These are phyloP conservation scores for Plasmodium cynomolgi DNA, from an alignment of 169 alveolate genomes.

Conservation along the genomic window DNA sequence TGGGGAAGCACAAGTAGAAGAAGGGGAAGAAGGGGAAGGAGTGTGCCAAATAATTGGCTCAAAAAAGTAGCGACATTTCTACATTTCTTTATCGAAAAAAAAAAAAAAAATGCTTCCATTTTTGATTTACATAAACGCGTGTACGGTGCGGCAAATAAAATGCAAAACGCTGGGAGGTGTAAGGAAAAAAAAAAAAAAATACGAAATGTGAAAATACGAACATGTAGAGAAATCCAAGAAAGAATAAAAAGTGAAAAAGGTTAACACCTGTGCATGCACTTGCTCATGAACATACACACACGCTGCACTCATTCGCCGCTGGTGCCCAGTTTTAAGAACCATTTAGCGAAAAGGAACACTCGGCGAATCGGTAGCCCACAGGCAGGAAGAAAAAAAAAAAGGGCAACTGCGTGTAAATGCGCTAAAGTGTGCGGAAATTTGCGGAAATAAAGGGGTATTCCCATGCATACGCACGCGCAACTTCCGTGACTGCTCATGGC, in stretches of 20 bases:
- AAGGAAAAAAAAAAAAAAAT: background rate
- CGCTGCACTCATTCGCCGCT: background rate
- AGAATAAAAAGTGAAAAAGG: background rate
- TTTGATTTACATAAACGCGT: background rate
- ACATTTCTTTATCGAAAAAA: background rate
- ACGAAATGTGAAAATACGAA: background rate
- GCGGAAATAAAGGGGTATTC: background rate
- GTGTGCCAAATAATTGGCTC: background rate
- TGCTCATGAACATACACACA: background rate
- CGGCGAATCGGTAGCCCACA: background rate
- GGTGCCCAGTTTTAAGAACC: background rate
- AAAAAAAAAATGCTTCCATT: background rate
- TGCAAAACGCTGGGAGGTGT: background rate
- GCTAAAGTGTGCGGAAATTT: background rate
- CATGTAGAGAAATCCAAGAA: background rate
- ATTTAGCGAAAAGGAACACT: background rate
- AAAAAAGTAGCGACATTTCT: conserved; percentile 3
- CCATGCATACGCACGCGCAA: background rate
- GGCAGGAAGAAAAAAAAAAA: background rate
- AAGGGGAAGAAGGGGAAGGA: background rate
- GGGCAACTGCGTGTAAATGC: background rate
- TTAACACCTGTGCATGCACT: background rate
- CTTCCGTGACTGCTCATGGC: background rate
- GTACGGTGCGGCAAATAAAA: background rate
- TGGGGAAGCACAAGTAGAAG: background rate